Evolutionary conservation across 2,329 filamentous ascomycete species (phyloP), one percentile per base, ranked within the genome.

Genomic region (Proliferodiscus dingleyae): DNA sequence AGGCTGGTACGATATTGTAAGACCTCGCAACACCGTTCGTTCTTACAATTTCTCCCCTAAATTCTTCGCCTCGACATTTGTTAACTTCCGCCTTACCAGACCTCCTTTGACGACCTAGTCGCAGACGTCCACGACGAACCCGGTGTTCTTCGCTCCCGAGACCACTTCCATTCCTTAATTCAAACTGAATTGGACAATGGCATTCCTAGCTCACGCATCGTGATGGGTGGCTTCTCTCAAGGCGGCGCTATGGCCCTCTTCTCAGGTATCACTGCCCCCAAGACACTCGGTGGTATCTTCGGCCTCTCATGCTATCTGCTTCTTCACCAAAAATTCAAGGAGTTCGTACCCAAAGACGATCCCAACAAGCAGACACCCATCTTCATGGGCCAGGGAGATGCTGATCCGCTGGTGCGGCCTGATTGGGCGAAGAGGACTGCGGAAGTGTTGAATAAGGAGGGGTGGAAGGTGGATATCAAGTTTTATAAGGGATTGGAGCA

Each of bases 191-290:
- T 95, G 44, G 79, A 85, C 45, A 77, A 82, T 44, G 89, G 89
- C 49, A 93, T 96, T 56, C 80, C 87, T 1, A 74, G 88, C 0
- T 80, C 87, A 47, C 85, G 90, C 43, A 89, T 98, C 60, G 80
- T 97, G 15, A 69, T 97, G 5, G 91, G 87, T 26, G 87, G 87
- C 32, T 93, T 91, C 72, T 87, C 81, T 19, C 81, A 97, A 68
- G 91, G 91, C 48, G 91, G 88, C 42, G 89, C 89, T 46, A 89
- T 96, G 74, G 81, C 88, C 16, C 68, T 97, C 30, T 80, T 96
- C 61, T 75, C 86, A 0, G 90, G 88, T 4, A 68, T 95, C 33
- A 95, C 89, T 4, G 68, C 71, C 48, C 73, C 76, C 37, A 73
- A 78, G 56, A 89, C 88, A 68, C 72, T 97, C 13, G 91, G 81